phyloP scores from a whole-genome alignment of 805 yeast species.

The Lipomyces lipofer region DNA sequence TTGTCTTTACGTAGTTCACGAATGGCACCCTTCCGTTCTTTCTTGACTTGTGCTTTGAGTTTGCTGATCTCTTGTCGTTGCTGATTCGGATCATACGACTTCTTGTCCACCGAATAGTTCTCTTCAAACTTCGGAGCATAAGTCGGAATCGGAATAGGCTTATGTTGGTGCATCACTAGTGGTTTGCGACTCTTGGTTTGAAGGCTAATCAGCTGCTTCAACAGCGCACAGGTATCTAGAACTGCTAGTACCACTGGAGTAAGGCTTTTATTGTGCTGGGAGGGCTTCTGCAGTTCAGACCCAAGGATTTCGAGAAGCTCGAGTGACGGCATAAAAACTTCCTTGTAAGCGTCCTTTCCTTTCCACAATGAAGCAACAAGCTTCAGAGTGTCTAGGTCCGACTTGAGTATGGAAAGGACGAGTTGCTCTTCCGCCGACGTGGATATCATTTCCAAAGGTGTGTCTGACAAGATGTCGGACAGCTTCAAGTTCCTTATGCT shows the following conservation, averaged over 20 bases:
- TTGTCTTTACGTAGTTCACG: slow-evolving; percentile 90
- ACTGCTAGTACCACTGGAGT: slow-evolving; percentile 1
- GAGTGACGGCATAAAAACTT: slow-evolving; percentile 34
- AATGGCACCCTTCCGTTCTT: slow-evolving; percentile 83
- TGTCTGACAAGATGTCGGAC: slow-evolving; percentile 24
- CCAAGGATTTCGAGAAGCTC: slow-evolving; percentile 13
- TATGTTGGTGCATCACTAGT: slow-evolving; percentile 76
- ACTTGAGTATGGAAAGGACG: slow-evolving; percentile 16
- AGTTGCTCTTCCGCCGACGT: slow-evolving; percentile 23
- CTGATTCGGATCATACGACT: slow-evolving; percentile 81
- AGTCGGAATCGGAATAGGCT: slow-evolving; percentile 79
- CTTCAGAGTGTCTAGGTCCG: slow-evolving; percentile 20
- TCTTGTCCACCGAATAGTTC: slow-evolving; percentile 92
- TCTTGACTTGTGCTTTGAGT: slow-evolving; percentile 81
- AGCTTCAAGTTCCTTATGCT: slow-evolving; percentile 10
- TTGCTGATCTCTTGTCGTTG: slow-evolving; percentile 81
- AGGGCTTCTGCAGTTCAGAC: slow-evolving; percentile 8
- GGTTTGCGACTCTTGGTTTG: slow-evolving; percentile 51
- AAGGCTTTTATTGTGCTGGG: slow-evolving; percentile 4
- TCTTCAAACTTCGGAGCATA: slow-evolving; percentile 91
- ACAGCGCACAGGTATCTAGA: slow-evolving; percentile 37
- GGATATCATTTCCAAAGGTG: slow-evolving; percentile 3
- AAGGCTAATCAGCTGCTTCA: slow-evolving; percentile 49
- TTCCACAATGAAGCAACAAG: slow-evolving; percentile 37
- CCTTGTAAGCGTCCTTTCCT: slow-evolving; percentile 36